Percentiles rank a stretch among this genome's conserved stretches.
Evolutionary conservation across 768 basidiomycete genomes (phyloP).

Genomic region (Tylopilus balloui): DNA sequence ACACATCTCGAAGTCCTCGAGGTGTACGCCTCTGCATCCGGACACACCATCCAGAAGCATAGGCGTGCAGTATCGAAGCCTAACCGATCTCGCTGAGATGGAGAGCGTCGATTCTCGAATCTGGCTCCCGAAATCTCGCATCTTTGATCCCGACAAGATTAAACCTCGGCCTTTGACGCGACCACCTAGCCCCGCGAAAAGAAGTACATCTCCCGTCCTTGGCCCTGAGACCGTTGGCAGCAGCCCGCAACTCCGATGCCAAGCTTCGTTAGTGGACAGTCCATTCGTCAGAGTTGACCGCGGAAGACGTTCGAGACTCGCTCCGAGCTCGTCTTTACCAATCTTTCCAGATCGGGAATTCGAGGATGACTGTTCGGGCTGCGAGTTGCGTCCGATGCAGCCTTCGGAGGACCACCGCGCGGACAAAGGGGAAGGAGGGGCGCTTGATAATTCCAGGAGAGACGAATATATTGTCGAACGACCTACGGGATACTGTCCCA

Average conservation of each 20-base stretch:
- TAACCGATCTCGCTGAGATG: constrained; percentile 15
- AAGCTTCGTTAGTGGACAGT: neutral
- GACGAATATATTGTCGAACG: constrained; percentile 2
- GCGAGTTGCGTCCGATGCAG: neutral
- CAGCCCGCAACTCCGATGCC: neutral
- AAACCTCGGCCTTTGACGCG: constrained; percentile 22
- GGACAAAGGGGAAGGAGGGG: constrained; percentile 4
- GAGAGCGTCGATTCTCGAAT: constrained; percentile 23
- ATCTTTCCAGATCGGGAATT: constrained; percentile 5
- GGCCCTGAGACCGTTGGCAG: neutral
- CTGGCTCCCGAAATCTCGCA: constrained; percentile 24
- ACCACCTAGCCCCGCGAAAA: constrained; percentile 23
- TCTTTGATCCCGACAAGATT: constrained; percentile 27
- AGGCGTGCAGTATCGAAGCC: constrained; percentile 21
- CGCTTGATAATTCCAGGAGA: neutral
- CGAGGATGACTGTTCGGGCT: neutral
- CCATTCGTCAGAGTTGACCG: constrained; percentile 21
- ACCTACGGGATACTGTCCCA: neutral
- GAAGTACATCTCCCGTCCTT: neutral
- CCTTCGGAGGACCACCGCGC: neutral
- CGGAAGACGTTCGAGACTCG: constrained; percentile 17
- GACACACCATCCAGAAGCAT: constrained; percentile 1
- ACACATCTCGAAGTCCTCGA: constrained; percentile 2
- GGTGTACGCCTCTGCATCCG: constrained; percentile 8
- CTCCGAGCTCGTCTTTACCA: constrained; percentile 20